Base-by-base conservation (phyloP, 495 filamentous ascomycete genomes). In the Pseudotulostoma volvatum region DNA sequence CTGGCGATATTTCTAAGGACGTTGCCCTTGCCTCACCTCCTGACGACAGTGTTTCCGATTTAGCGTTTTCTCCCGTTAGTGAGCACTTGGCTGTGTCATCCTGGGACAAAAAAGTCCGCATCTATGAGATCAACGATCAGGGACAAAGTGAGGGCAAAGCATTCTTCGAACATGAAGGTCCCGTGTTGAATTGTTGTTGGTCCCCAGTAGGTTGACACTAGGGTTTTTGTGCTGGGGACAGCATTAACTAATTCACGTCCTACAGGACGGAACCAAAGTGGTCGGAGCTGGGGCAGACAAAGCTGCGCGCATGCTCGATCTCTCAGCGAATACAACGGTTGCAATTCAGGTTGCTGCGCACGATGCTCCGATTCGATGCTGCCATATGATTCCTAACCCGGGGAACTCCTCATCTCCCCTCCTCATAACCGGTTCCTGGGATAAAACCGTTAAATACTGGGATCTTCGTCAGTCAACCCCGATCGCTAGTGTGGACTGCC, bases 381-480 rank as follows among this genome's bases (percentile, higher is more conserved):
- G 80, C 31, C 76, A 83, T 34, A 87, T 86, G 66, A 79, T 88
- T 48, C 54, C 60, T 39, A 64, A 62, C 40, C 61, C 61, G 17
- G 49, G 67, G 71, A 48, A 67, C 55, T 39, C 70, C 62, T 36
- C 63, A 55, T 38, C 64, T 60, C 39, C 78, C 64, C 45, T 90
- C 53, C 67, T 94, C 20, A 76, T 87, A 17, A 90, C 88, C 1
- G 88, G 88, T 25, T 86, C 81, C 2, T 96, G 88, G 88, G 88
- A 96, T 62, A 92, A 90, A 65, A 90, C 77, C 1, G 63, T 96
- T 57, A 93, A 90, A 55, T 93, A 88, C 62, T 96, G 88, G 88
- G 88, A 96, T 54, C 56, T 93, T 35, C 77, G 85, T 13, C 66
- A 71, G 43, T 56, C 63, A 25, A 66, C 56, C 9, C 72, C 84